Evolutionary conservation across 768 basidiomycete species (phyloP), one percentile per base, ranked within the genome.

Genomic region (Boletus rex-veris): DNA sequence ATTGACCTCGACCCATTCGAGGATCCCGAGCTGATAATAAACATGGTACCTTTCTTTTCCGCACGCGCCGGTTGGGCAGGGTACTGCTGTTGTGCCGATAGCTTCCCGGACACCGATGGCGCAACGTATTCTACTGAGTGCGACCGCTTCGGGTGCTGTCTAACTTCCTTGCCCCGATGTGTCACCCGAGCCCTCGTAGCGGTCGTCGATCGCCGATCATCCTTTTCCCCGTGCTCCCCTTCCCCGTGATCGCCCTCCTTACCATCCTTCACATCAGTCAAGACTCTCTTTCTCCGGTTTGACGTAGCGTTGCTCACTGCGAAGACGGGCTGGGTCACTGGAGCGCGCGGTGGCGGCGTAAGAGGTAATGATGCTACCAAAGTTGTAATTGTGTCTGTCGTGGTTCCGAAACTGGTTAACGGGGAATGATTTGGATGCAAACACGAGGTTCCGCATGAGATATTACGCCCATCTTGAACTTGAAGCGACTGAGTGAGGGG

Each of bases 381-480:
- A 0, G 62, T 62, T 3, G 65, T 68, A 11, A 70, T 61, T 2
- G 69, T 64, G 16, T 73, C 74, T 11, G 73, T 66, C 35, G 74
- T 55, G 7, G 68, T 65, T 37, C 64, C 64, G 1, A 69, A 48
- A 21, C 68, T 72, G 7, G 62, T 70, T 5, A 68, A 52, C 2
- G 74, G 68, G 2, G 73, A 65, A 41, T 66, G 79, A 55, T 79
- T 87, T 0, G 89, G 86, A 30, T 85, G 74, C 63, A 90, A 72
- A 65, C 86, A 77, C 0, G 89, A 90, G 0, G 88, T 88, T 53
- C 91, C 90, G 52, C 83, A 85, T 0, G 88, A 90, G 0, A 62
- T 71, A 58, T 91, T 89, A 9, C 61, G 66, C 5, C 77, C 79
- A 41, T 92, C 88, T 1, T 79, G 81, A 41, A 90, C 65, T 0